Evolutionary conservation across 2,329 filamentous ascomycete species (phyloP).

Genomic region (Exophiala sp.): DNA sequence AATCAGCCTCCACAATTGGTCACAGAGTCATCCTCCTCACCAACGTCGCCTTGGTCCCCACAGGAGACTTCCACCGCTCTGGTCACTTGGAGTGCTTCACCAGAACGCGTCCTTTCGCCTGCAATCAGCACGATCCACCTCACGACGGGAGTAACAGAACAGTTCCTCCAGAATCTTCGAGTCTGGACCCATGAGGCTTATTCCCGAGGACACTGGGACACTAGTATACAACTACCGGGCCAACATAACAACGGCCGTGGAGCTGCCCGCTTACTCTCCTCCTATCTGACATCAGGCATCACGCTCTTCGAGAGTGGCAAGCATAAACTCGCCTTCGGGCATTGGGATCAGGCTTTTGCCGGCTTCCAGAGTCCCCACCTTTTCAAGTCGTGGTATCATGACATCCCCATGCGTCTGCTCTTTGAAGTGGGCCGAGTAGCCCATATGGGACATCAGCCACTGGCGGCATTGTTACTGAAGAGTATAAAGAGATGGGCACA

Average conservation of each 20-base stretch:
- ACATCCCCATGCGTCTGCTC: slow-evolving; percentile 22
- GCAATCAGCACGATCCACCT: slow-evolving; percentile 8
- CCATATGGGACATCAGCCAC: slow-evolving; percentile 11
- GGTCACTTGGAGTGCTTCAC: neutral
- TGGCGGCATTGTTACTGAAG: slow-evolving; percentile 9
- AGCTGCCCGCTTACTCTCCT: slow-evolving; percentile 15
- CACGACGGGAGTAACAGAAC: slow-evolving; percentile 4
- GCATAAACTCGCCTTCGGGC: slow-evolving; percentile 10
- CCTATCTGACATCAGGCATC: slow-evolving; percentile 14
- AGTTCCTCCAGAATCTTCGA: slow-evolving; percentile 18
- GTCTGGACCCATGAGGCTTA: slow-evolving; percentile 21
- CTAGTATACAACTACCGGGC: slow-evolving; percentile 1
- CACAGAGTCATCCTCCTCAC: slow-evolving; percentile 1
- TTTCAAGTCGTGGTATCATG: slow-evolving; percentile 24
- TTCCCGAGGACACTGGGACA: slow-evolving; percentile 16
- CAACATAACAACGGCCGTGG: slow-evolving; percentile 14
- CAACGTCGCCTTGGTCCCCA: slow-evolving; percentile 1
- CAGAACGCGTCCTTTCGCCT: slow-evolving; percentile 1
- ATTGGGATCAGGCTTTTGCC: slow-evolving; percentile 15
- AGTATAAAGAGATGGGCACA: slow-evolving; percentile 16
- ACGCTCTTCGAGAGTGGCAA: slow-evolving; percentile 18
- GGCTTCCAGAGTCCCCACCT: slow-evolving; percentile 17
- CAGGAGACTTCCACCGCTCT: neutral
- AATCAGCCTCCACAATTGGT: neutral
- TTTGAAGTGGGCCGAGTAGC: slow-evolving; percentile 21